phyloP scores from a whole-genome alignment of 2,329 filamentous ascomycete species.

The Epichloe coenophiala region DNA sequence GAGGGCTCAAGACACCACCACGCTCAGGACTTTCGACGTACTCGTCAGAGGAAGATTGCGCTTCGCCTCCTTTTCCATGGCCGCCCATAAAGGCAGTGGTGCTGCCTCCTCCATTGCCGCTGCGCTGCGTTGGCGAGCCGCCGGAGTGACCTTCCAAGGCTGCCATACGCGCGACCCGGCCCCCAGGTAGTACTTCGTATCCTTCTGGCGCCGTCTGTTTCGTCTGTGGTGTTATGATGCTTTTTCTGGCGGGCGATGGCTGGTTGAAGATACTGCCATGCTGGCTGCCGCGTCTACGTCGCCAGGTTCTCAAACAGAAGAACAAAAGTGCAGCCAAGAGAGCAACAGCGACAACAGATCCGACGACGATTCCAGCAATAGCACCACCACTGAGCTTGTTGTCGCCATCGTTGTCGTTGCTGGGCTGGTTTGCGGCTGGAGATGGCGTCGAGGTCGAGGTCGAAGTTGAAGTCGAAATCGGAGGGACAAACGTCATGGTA shows the following conservation, averaged over 20 bases:
- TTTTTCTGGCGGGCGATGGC: slow-evolving; percentile 57
- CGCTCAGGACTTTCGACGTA: slow-evolving; percentile 58
- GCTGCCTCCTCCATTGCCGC: slow-evolving; percentile 20
- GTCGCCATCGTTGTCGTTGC: slow-evolving; percentile 16
- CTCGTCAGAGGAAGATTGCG: slow-evolving; percentile 58
- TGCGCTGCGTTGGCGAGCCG: slow-evolving; percentile 43
- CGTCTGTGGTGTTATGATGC: slow-evolving; percentile 26
- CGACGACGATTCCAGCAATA: slow-evolving; percentile 84
- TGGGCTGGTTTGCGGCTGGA: slow-evolving; percentile 8
- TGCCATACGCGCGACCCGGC: slow-evolving; percentile 89
- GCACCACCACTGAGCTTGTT: slow-evolving; percentile 59
- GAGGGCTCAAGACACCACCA: slow-evolving; percentile 42
- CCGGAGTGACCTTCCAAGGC: slow-evolving; percentile 67
- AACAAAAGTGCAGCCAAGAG: slow-evolving; percentile 57
- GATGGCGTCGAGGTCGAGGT: slow-evolving; percentile 24
- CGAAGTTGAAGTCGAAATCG: slow-evolving; percentile 30
- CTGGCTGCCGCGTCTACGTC: slow-evolving; percentile 45
- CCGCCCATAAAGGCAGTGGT: slow-evolving; percentile 31
- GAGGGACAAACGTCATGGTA: slow-evolving; percentile 45
- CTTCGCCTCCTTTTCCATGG: slow-evolving; percentile 31
- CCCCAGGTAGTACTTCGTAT: slow-evolving; percentile 69
- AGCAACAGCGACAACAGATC: slow-evolving; percentile 56
- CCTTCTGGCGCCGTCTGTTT: slow-evolving; percentile 29
- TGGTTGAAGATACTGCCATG: slow-evolving; percentile 76
- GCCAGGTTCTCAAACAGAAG: slow-evolving; percentile 41